Percentiles rank a stretch among this genome's conserved stretches.
Conservation (phyloP, 441 rosid genomes). For the Metrosideros polymorpha region DNA sequence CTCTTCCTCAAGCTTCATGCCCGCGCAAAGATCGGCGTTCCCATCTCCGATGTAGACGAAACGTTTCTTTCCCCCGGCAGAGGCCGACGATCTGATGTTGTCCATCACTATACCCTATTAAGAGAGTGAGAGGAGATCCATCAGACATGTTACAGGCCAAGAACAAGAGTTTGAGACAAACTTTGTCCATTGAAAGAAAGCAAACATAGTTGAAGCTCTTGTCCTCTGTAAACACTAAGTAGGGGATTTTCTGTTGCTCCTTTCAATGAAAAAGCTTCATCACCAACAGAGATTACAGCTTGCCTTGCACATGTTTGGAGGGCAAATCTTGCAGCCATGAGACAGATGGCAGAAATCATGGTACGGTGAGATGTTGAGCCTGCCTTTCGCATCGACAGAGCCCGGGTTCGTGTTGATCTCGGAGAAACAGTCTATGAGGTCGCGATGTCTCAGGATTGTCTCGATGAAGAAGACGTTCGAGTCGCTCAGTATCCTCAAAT, state of each 20-base stretch:
- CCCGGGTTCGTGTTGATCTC: background rate
- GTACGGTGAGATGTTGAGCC: background rate
- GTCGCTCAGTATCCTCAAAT: background rate
- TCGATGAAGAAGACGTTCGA: background rate
- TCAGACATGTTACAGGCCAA: background rate
- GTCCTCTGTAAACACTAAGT: background rate
- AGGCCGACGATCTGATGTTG: constrained; percentile 5
- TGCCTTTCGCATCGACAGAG: background rate
- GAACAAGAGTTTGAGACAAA: background rate
- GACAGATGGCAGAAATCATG: background rate
- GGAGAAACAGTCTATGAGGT: background rate
- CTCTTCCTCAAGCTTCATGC: background rate
- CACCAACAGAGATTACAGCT: background rate
- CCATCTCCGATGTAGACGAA: background rate
- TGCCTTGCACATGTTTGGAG: background rate
- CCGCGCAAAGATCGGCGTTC: background rate
- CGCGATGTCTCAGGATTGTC: background rate
- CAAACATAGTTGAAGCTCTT: background rate
- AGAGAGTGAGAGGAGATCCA: background rate
- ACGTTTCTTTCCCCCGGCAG: background rate
- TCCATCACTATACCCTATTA: constrained; percentile 11
- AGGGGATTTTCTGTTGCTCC: too few species aligned
- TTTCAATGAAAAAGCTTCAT: background rate
- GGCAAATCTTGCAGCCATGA: background rate
- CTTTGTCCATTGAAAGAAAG: background rate